A percentile compares a stretch with the other conserved stretches of the same genome.
These are phyloP conservation scores for Artomyces pyxidatus DNA, from an alignment of 768 basidiomycete species.

Conservation along the genomic window DNA sequence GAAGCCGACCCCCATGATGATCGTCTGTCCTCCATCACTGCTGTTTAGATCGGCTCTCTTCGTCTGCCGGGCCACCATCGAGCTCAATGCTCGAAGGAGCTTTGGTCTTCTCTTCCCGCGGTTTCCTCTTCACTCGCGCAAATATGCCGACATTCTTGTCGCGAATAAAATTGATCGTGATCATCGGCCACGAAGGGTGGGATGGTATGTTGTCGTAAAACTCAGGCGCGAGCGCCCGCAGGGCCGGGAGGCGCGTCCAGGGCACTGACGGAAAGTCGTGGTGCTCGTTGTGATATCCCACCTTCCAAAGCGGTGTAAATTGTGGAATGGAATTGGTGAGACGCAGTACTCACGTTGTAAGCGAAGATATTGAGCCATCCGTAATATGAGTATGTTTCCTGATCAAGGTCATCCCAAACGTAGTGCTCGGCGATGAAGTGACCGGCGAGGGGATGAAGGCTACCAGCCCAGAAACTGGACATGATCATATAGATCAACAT, in stretches of 20 bases:
- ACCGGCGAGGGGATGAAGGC: conserved; percentile 89
- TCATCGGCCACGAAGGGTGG: conserved; percentile 92
- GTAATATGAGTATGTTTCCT: conserved; percentile 98
- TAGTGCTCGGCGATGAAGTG: conserved; percentile 99
- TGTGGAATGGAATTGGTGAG: background rate
- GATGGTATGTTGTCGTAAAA: conserved; percentile 84
- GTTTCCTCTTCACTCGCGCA: conserved; percentile 67
- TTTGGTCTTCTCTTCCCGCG: background rate
- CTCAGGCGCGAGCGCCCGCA: conserved; percentile 80
- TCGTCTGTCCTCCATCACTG: conserved; percentile 1
- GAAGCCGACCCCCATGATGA: no score
- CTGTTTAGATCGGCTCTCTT: background rate
- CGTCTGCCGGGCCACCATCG: conserved; percentile 15
- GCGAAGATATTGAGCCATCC: conserved; percentile 84
- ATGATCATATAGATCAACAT: conserved; percentile 77
- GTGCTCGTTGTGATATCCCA: conserved; percentile 99
- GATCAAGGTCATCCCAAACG: conserved; percentile 83
- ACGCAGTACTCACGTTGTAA: conserved; percentile 69
- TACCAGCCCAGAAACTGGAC: conserved; percentile 94
- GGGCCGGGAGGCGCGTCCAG: conserved; percentile 86
- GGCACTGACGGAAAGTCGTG: conserved; percentile 97
- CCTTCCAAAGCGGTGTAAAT: conserved; percentile 34
- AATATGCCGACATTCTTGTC: conserved; percentile 86
- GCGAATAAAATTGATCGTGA: conserved; percentile 89
- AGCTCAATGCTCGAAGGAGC: conserved; percentile 7